Evolutionary conservation across 1,284 basidiomycete genomes (phyloP).

Genomic region (Cutaneotrichosporon cutaneum): DNA sequence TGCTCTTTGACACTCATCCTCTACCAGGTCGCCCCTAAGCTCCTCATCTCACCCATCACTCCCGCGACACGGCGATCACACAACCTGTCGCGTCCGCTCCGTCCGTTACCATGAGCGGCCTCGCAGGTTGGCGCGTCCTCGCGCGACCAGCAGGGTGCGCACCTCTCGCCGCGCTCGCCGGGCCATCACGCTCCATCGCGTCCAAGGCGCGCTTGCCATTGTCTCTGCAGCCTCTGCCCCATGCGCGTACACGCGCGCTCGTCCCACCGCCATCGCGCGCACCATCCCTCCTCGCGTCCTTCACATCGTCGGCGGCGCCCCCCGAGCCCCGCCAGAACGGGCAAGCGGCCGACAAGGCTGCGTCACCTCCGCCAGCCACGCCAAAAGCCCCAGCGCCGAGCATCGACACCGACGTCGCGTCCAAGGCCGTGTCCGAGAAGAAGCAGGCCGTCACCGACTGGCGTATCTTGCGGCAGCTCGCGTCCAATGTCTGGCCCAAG

Average conservation of each 20-base stretch:
- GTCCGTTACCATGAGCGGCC: not conserved
- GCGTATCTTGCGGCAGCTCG: constrained; percentile 59
- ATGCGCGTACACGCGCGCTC: not conserved
- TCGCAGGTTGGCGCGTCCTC: constrained; percentile 6
- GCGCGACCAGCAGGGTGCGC: constrained; percentile 3
- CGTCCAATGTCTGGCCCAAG: constrained; percentile 62
- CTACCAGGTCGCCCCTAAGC: not conserved
- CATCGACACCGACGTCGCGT: constrained; percentile 21
- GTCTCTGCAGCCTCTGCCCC: not conserved
- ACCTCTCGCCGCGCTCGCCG: not conserved
- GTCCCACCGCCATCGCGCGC: not conserved
- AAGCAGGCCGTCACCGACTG: constrained; percentile 53
- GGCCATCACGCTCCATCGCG: constrained; percentile 1
- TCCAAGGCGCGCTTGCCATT: not conserved
- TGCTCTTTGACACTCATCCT: not conserved
- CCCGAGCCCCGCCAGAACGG: not conserved
- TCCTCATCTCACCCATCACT: not conserved
- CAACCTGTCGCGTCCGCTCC: not conserved
- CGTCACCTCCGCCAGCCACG: not conserved
- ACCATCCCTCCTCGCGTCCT: not conserved
- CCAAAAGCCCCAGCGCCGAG: not conserved
- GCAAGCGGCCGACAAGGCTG: not conserved
- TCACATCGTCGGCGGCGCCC: not conserved
- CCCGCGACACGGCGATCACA: not conserved
- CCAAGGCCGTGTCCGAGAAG: constrained; percentile 22